Evolutionary conservation across 306 rosid species (phyloP).

Genomic region (Gastrolobium villosum): DNA sequence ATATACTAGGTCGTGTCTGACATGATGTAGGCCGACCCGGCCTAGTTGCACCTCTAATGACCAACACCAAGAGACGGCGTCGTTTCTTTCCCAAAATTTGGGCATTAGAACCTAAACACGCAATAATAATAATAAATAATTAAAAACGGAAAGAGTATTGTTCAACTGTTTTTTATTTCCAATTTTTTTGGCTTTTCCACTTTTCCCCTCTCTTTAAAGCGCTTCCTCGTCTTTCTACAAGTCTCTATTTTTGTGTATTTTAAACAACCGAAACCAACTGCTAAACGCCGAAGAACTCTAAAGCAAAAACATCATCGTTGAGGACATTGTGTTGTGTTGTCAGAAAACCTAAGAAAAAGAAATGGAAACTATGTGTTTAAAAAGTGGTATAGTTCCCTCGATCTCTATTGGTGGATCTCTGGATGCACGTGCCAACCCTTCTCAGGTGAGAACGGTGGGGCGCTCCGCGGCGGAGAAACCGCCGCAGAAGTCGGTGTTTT

Average conservation of each 20-base stretch:
- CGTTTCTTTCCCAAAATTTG: background rate
- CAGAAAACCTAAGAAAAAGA: background rate
- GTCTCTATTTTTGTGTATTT: background rate
- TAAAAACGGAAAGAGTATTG: too few species aligned
- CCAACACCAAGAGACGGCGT: background rate
- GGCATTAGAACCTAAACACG: background rate
- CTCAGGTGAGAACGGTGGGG: slow-evolving; percentile 66
- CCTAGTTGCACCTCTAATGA: too few species aligned
- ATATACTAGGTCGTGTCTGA: too few species aligned
- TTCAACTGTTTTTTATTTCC: slow-evolving; percentile 16
- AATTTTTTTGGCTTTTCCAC: background rate
- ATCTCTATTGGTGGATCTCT: slow-evolving; percentile 62
- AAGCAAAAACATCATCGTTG: background rate
- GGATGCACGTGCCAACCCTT: slow-evolving; percentile 65
- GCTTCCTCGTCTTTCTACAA: slow-evolving; percentile 1
- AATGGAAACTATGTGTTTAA: slow-evolving; percentile 79
- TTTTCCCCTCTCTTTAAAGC: background rate
- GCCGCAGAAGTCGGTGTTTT: slow-evolving; percentile 52
- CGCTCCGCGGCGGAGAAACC: slow-evolving; percentile 54
- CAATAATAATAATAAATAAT: background rate
- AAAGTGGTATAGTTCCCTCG: slow-evolving; percentile 64
- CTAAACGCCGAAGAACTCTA: background rate
- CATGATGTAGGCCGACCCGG: too few species aligned
- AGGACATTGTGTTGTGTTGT: slow-evolving; percentile 18
- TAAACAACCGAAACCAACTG: background rate